Evolutionary conservation across 495 filamentous ascomycete species (phyloP).

Genomic region (Rhizodiscina lignyota): DNA sequence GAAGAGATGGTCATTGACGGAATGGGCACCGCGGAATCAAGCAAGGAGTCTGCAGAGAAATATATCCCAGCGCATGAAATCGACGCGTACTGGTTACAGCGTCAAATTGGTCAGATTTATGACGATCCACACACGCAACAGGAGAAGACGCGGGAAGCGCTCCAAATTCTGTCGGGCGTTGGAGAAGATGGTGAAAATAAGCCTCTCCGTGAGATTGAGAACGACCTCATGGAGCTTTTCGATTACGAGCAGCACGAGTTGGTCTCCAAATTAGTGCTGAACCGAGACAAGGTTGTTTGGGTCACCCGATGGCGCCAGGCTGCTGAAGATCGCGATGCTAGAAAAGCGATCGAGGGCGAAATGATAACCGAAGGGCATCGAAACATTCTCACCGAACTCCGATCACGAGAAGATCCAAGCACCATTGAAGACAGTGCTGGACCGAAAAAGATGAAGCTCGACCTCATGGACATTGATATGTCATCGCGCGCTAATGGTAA

Average conservation of each 20-base stretch:
- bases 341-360: slow-evolving; percentile 64
- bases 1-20: slow-evolving; percentile 62
- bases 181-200: slow-evolving; percentile 66
- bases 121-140: slow-evolving; percentile 81
- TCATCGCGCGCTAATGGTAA: slow-evolving; percentile 31
- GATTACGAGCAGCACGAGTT: slow-evolving; percentile 93
- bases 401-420: slow-evolving; percentile 37
- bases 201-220: slow-evolving; percentile 81
- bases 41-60: too few species aligned
- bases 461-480: slow-evolving; percentile 81
- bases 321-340: slow-evolving; percentile 62
- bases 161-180: slow-evolving; percentile 62
- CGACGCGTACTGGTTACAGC: slow-evolving; percentile 93
- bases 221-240: slow-evolving; percentile 94
- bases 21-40: too few species aligned
- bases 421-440: slow-evolving; percentile 29
- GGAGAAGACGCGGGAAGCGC: slow-evolving; percentile 64
- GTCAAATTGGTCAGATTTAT: slow-evolving; percentile 77
- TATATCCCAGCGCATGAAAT: slow-evolving; percentile 69
- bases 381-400: slow-evolving; percentile 72
- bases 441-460: slow-evolving; percentile 69
- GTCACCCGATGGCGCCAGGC: slow-evolving; percentile 75
- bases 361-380: slow-evolving; percentile 81
- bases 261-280: slow-evolving; percentile 81
- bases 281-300: slow-evolving; percentile 87